Evolutionary conservation across 331 rosid species (phyloP).

Genomic region (Arachis monticola): DNA sequence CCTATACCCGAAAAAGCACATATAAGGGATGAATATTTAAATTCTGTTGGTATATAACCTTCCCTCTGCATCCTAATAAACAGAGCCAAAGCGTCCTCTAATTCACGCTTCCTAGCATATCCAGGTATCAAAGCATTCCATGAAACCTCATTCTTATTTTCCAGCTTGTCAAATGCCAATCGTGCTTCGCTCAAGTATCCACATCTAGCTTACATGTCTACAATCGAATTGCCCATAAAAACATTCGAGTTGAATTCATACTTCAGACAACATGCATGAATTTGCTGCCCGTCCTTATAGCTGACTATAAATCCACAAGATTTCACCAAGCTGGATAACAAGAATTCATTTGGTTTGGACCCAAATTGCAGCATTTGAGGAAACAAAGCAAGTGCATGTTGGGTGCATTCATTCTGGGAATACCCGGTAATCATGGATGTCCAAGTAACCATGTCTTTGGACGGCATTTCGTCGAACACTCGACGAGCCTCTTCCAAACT

Average conservation of each 20-base stretch:
- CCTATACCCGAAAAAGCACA: slow-evolving; percentile 67
- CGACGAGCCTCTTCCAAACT: slow-evolving; percentile 57
- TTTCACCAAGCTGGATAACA: slow-evolving; percentile 78
- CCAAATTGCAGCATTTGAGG: slow-evolving; percentile 64
- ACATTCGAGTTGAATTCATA: slow-evolving; percentile 63
- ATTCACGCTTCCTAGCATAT: slow-evolving; percentile 68
- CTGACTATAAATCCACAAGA: slow-evolving; percentile 55
- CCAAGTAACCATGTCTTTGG: slow-evolving; percentile 70
- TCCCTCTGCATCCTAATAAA: slow-evolving; percentile 65
- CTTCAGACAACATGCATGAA: slow-evolving; percentile 73
- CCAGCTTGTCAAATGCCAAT: slow-evolving; percentile 54
- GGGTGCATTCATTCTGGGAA: slow-evolving; percentile 59
- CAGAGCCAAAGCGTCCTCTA: slow-evolving; percentile 56
- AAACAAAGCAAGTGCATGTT: slow-evolving; percentile 63
- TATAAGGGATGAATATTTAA: slow-evolving; percentile 72
- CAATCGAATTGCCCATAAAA: slow-evolving; percentile 79
- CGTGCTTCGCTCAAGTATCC: slow-evolving; percentile 64
- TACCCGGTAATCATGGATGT: slow-evolving; percentile 81
- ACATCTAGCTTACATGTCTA: slow-evolving; percentile 90
- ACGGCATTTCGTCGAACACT: slow-evolving; percentile 67
- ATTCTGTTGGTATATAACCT: slow-evolving; percentile 62
- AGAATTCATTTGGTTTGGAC: slow-evolving; percentile 67
- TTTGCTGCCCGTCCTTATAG: slow-evolving; percentile 60
- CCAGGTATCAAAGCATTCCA: slow-evolving; percentile 88
- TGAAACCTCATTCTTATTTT: slow-evolving; percentile 73